Conservation (phyloP, 139 green algal genomes). For the Closterium sp. region DNA sequence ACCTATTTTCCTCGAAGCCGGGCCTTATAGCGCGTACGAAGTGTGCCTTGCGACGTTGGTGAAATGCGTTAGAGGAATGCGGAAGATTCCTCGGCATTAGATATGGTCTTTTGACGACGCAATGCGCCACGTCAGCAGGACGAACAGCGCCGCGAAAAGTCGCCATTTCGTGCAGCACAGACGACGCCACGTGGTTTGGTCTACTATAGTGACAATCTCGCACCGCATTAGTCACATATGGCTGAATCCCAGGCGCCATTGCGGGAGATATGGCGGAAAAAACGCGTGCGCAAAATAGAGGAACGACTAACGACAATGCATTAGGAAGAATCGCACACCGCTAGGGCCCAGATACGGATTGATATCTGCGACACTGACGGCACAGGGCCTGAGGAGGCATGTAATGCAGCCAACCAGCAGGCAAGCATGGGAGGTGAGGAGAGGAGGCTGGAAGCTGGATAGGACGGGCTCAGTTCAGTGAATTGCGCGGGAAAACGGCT, state of each 20-base stretch:
- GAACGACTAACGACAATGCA: not conserved
- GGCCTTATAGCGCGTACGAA: not conserved
- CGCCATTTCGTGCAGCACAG: not conserved
- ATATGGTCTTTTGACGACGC: not conserved
- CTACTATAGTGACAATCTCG: not conserved
- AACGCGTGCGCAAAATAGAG: not conserved
- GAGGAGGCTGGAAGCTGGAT: not conserved
- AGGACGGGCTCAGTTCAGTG: not conserved
- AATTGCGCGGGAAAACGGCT: not conserved
- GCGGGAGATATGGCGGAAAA: not conserved
- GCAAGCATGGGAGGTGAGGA: not conserved
- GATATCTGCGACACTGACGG: too few species aligned
- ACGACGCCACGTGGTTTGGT: not conserved
- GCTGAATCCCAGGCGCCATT: not conserved
- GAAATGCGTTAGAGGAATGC: not conserved
- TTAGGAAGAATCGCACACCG: not conserved
- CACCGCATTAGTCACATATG: not conserved
- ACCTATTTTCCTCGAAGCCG: not conserved
- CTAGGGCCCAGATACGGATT: not conserved
- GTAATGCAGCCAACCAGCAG: too few species aligned
- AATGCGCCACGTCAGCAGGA: not conserved
- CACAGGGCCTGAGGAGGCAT: too few species aligned
- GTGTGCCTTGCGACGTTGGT: not conserved
- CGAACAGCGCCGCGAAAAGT: not conserved
- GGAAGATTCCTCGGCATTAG: not conserved